Evolutionary conservation across 768 basidiomycete genomes (phyloP), one percentile per base, ranked within the genome.

Genomic region (Polyporus arcularius): DNA sequence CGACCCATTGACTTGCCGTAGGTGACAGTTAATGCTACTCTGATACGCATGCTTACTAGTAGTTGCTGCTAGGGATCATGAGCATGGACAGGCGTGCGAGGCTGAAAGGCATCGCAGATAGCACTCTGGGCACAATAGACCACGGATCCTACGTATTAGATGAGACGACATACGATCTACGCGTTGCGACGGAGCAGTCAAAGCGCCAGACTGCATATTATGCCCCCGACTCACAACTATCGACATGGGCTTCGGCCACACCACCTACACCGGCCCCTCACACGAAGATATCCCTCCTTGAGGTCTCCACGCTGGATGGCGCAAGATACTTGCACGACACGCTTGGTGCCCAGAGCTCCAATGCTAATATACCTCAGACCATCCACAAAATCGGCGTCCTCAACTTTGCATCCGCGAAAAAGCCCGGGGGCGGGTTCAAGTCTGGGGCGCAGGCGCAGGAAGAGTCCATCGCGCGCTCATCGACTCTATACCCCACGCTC

Each of bases 361-460:
- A 58, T 47, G 59, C 58, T 45, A 54, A 66, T 38, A 57, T 57
- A 50, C 57, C 58, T 48, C 53, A 58, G 28, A 62, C 55, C 43
- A 47, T 38, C 32, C 67, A 68, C 56, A 78, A 56, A 75, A 72
- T 90, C 11, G 89, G 88, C 18, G 73, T 92, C 15, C 82, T 92
- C 31, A 92, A 87, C 69, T 92, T 92, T 67, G 90, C 90, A 2
- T 88, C 87, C 0, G 89, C 90, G 4, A 87, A 82, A 53, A 83
- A 84, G 40, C 86, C 88, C 1, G 90, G 90, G 1, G 90, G 91
- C 4, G 91, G 91, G 6, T 92, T 93, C 72, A 79, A 82, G 59
- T 79, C 72, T 57, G 91, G 90, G 15, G 84, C 88, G 0, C 83
- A 85, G 60, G 90, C 91, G 1, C 90, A 93, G 67, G 91, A 93